A percentile compares a stretch with the other conserved stretches of the same genome.
phyloP scores from a whole-genome alignment of 768 basidiomycete species.

The Leccinum variicolor region DNA sequence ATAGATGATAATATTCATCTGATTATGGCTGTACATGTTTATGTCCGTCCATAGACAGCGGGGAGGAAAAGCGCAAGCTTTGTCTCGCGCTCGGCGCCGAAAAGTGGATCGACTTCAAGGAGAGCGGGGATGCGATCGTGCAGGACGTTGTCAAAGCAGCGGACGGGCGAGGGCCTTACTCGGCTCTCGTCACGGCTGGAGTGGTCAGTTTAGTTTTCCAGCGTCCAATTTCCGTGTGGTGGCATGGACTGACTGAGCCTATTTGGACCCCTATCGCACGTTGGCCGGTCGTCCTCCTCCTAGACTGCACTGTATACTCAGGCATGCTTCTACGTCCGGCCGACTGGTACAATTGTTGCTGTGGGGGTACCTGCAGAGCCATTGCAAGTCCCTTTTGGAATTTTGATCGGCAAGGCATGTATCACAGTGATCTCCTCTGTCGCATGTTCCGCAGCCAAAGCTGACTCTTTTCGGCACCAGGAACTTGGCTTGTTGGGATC shows the following conservation, averaged over 20 bases:
- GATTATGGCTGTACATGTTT: not conserved
- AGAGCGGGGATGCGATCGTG: slow-evolving; percentile 36
- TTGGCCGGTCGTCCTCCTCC: not conserved
- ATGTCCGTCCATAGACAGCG: slow-evolving; percentile 33
- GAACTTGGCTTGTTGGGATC: slow-evolving; percentile 24
- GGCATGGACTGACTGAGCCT: not conserved
- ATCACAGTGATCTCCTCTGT: not conserved
- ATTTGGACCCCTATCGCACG: not conserved
- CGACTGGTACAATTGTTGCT: slow-evolving; percentile 38
- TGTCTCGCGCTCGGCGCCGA: slow-evolving; percentile 39
- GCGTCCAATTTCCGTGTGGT: not conserved
- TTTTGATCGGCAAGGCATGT: slow-evolving; percentile 28
- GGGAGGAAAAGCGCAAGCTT: slow-evolving; percentile 38
- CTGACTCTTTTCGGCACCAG: not conserved
- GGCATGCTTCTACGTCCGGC: slow-evolving; percentile 44
- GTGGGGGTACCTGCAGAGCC: slow-evolving; percentile 37
- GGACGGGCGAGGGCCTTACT: slow-evolving; percentile 45
- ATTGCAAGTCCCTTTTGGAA: slow-evolving; percentile 29
- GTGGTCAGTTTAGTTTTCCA: slow-evolving; percentile 9
- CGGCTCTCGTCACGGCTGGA: slow-evolving; percentile 25
- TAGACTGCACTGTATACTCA: slow-evolving; percentile 38
- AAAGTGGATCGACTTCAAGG: slow-evolving; percentile 46
- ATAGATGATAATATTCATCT: not conserved
- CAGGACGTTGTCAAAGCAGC: slow-evolving; percentile 35
- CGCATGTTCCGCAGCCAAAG: not conserved